Evolutionary conservation across 345 rosid genomes (phyloP).

Genomic region (Arabis alpina): DNA sequence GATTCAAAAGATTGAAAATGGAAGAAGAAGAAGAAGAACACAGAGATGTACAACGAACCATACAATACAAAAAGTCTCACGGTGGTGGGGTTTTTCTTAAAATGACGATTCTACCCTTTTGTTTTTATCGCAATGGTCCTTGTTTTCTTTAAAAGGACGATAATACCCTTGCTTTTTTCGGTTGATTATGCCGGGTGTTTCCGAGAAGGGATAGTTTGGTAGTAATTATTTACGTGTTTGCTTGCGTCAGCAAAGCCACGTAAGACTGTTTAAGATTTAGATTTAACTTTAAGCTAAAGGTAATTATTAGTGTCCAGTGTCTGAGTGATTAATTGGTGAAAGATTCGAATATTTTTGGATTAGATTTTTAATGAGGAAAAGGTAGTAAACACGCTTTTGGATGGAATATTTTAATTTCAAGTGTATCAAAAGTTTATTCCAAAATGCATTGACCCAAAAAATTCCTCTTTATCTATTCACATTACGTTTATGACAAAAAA

Average conservation of each 20-base stretch:
- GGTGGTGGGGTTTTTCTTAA: background rate
- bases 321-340: slow-evolving; percentile 19
- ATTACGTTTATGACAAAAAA: background rate
- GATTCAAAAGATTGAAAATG: slow-evolving; percentile 23
- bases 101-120: slow-evolving; percentile 31
- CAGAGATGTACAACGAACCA: slow-evolving; percentile 36
- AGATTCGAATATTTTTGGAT: slow-evolving; percentile 25
- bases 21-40: slow-evolving; percentile 2
- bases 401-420: slow-evolving; percentile 32
- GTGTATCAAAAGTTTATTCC: slow-evolving; percentile 27
- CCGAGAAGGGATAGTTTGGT: slow-evolving; percentile 21
- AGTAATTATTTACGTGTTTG: slow-evolving; percentile 20
- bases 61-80: slow-evolving; percentile 29
- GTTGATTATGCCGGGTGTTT: background rate
- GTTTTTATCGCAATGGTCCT: slow-evolving; percentile 23
- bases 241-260: slow-evolving; percentile 38
- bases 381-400: slow-evolving; percentile 21
- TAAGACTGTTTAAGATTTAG: slow-evolving; percentile 19
- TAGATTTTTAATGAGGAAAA: slow-evolving; percentile 8
- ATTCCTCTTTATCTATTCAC: slow-evolving; percentile 10
- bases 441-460: slow-evolving; percentile 36
- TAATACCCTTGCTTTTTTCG: slow-evolving; percentile 3
- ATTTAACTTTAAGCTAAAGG: slow-evolving; percentile 27
- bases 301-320: background rate
- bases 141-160: slow-evolving; percentile 5